Conservation (phyloP, 2,329 filamentous ascomycete genomes). For the Magnaporthiopsis incrustans region DNA sequence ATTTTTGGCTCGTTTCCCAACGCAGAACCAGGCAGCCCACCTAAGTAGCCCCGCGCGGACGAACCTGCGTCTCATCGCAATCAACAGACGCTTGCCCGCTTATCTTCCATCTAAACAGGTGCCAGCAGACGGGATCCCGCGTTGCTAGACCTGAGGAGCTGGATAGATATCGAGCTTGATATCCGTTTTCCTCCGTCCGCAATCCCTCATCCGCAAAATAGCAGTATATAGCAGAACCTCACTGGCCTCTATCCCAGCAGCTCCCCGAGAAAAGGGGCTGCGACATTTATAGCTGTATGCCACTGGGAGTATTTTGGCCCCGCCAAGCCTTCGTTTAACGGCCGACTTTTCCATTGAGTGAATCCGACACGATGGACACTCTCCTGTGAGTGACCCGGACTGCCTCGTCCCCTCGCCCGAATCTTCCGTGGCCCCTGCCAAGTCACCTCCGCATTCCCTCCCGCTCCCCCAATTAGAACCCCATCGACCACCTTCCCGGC, state of each 20-base stretch:
- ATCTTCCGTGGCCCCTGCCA: not conserved
- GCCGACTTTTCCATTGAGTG: not conserved
- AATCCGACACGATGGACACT: constrained; percentile 9
- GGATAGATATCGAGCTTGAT: not conserved
- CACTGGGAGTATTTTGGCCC: not conserved
- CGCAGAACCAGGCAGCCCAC: not conserved
- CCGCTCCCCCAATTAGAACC: not conserved
- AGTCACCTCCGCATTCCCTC: not conserved
- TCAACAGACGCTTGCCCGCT: not conserved
- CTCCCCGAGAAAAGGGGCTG: not conserved
- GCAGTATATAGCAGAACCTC: not conserved
- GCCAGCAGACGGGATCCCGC: not conserved
- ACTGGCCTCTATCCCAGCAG: not conserved
- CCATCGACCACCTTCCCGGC: not conserved
- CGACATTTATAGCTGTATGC: not conserved
- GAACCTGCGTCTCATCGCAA: not conserved
- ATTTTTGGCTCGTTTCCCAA: not conserved
- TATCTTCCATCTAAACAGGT: not conserved
- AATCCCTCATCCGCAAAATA: not conserved
- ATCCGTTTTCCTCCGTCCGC: not conserved
- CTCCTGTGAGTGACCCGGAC: constrained; percentile 9
- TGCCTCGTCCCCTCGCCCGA: not conserved
- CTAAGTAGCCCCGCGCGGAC: not conserved
- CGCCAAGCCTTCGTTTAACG: not conserved
- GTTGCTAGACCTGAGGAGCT: not conserved